Evolutionary conservation across 2,329 filamentous ascomycete genomes (phyloP), one percentile per base, ranked within the genome.

Genomic region (Cadophora malorum): DNA sequence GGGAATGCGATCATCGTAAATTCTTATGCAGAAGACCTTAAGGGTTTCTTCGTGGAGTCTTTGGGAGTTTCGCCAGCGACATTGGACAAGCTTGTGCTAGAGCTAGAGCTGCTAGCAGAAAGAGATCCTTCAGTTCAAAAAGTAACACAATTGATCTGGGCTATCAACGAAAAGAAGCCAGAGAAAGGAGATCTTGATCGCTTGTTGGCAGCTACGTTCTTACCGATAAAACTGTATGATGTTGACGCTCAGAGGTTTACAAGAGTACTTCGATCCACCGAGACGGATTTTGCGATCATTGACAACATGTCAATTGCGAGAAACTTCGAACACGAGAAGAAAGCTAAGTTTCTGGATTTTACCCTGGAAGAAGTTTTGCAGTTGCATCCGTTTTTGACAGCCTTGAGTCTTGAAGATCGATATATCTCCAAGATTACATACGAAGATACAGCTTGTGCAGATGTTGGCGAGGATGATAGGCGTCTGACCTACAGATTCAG

Each of bases 1-100:
- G 67, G 65, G 21, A 71, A 67, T 25, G 49, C 66, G 28, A 50
- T 67, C 45, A 60, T 73, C 38, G 12, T n/a, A 41, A 12, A 38
- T n/a, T 60, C 19, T 28, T 70, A 70, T 58, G 23, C 65, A 28
- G 62, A 66, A 31, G 53, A 56, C 6, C 35, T 65, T 21, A 52
- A 9, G 56, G 14, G 1, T 23, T 72, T 72, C 64, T 72, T 71
- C 38, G 25, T 59, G 23, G 55, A 67, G 8, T 50, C 41, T 2
- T 68, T 72, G 49, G 21, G 38, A 67, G 67, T 72, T 63, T 71
- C 67, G 50, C 64, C 67, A 33, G 70, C 70, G 25, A 61, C 63
- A 9, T 41, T 72, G 35, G 55, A 12, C 19, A 69, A 65, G 9
- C 65, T 72, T 7, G 70, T 72, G 19, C 55, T 67, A 41, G 70